phyloP scores from a whole-genome alignment of 2,329 filamentous ascomycete species.

The Claviceps maximensis region DNA sequence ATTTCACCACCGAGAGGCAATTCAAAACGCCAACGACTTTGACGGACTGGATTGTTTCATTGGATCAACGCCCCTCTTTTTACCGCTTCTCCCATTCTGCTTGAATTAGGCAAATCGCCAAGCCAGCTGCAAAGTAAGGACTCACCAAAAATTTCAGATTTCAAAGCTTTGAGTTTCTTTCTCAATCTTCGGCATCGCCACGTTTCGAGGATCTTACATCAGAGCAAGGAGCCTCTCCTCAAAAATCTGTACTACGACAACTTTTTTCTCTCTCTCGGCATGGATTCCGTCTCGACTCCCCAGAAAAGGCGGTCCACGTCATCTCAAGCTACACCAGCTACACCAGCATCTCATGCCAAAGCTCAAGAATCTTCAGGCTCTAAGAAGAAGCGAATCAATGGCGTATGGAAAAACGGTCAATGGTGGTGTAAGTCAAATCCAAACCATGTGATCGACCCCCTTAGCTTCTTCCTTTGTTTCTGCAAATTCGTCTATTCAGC shows the following conservation, averaged over 20 bases:
- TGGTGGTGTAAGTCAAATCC: conserved; percentile 23
- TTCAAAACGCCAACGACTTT: not conserved
- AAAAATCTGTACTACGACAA: not conserved
- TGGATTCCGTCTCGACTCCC: not conserved
- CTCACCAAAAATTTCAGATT: not conserved
- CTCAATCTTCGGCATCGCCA: not conserved
- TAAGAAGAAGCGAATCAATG: conserved; percentile 20
- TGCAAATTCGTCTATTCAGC: not conserved
- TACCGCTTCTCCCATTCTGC: not conserved
- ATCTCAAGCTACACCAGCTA: not conserved
- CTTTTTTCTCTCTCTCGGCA: not conserved
- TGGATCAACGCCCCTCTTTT: not conserved
- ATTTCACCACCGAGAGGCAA: not conserved
- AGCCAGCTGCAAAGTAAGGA: not conserved
- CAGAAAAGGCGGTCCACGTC: not conserved
- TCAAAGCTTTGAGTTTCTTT: not conserved
- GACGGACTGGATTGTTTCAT: not conserved
- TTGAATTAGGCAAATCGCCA: not conserved
- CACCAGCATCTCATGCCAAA: conserved; percentile 1
- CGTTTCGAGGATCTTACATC: not conserved
- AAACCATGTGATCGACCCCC: not conserved
- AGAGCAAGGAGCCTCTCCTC: not conserved
- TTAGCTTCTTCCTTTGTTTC: not conserved
- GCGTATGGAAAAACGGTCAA: conserved; percentile 19
- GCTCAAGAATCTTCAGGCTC: conserved; percentile 14